phyloP scores from a whole-genome alignment of 495 filamentous ascomycete genomes.

The Penicillium daleae region DNA sequence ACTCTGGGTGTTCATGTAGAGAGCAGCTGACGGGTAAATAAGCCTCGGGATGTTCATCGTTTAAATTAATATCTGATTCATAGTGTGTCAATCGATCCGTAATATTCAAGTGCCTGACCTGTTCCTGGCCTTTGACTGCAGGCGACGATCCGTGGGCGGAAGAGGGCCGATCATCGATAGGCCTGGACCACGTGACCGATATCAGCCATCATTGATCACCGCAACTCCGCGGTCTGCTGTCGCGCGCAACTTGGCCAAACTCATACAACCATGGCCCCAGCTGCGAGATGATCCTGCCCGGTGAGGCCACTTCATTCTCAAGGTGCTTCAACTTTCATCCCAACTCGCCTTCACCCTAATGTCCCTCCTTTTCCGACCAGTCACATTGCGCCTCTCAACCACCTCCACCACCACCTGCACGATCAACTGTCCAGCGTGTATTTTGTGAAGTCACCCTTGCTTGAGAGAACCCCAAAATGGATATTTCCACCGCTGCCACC shows the following conservation, averaged over 20 bases:
- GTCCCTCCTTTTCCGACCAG: conserved; percentile 5
- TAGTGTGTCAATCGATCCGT: background rate
- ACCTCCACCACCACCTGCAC: background rate
- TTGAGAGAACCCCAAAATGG: conserved; percentile 31
- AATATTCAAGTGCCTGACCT: background rate
- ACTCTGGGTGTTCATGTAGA: background rate
- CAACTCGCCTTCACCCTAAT: conserved; percentile 16
- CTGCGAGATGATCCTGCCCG: conserved; percentile 8
- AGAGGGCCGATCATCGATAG: conserved; percentile 2
- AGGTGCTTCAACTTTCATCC: background rate
- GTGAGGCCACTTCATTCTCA: background rate
- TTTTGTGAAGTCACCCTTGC: conserved; percentile 7
- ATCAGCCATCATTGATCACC: conserved; percentile 13
- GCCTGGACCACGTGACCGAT: conserved; percentile 12
- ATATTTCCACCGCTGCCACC: conserved; percentile 26
- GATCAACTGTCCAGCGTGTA: conserved; percentile 13
- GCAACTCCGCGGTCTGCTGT: conserved; percentile 7
- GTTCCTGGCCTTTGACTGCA: background rate
- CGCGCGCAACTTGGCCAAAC: background rate
- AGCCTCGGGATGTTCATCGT: no score
- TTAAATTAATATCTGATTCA: no score
- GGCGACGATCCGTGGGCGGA: background rate
- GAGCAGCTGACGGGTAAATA: background rate
- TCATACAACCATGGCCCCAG: background rate
- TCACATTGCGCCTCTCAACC: conserved; percentile 2